phyloP scores from a whole-genome alignment of 805 yeast species.

The Ogataea saltuana region DNA sequence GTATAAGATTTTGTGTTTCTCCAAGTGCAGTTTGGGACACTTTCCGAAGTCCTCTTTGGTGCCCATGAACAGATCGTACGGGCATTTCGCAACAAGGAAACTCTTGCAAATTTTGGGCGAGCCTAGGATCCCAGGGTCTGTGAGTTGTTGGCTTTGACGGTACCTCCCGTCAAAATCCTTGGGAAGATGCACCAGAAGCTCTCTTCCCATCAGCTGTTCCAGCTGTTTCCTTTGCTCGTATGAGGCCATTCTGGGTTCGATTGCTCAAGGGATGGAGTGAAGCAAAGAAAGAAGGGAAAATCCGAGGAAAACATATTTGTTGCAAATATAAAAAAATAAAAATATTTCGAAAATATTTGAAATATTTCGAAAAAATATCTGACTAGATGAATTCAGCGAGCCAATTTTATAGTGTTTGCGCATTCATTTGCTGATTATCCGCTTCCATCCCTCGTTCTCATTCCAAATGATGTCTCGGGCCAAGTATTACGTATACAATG shows the following conservation, averaged over 20 bases:
- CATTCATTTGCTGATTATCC: too few relatives aligned
- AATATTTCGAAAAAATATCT: too few relatives aligned
- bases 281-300: not conserved
- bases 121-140: conserved; percentile 39
- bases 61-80: conserved; percentile 77
- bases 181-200: conserved; percentile 39
- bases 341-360: too few relatives aligned
- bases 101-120: conserved; percentile 73
- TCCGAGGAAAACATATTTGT: too few relatives aligned
- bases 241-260: conserved; percentile 41
- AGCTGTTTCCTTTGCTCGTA: conserved; percentile 75
- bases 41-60: conserved; percentile 82
- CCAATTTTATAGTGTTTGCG: too few relatives aligned
- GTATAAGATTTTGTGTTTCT: conserved; percentile 71
- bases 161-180: conserved; percentile 26
- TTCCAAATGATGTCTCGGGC: not conserved
- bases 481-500: conserved; percentile 2
- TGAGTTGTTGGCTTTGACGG: conserved; percentile 10
- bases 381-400: too few relatives aligned
- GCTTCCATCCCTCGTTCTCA: too few relatives aligned
- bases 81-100: conserved; percentile 83
- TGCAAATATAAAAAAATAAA: too few relatives aligned
- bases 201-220: conserved; percentile 81
- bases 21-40: conserved; percentile 75
- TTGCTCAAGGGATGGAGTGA: not conserved